Evolutionary conservation across 169 alveolate species (phyloP).

Genomic region (Plasmodium gonderi): DNA sequence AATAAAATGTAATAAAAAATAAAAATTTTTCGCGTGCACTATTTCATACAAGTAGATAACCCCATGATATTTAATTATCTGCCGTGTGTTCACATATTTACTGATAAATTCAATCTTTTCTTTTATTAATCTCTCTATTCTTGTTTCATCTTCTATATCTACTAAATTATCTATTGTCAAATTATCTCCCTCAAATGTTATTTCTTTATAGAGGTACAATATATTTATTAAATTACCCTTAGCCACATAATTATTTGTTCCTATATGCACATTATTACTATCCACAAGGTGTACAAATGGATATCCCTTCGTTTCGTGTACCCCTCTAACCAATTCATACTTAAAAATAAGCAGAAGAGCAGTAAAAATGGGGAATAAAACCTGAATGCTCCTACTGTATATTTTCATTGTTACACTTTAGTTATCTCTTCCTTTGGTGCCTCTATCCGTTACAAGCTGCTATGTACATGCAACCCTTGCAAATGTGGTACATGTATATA

Average conservation of each 20-base stretch:
- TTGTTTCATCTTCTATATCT: conserved; percentile 55
- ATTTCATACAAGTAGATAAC: conserved; percentile 63
- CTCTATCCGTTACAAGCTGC: too few relatives aligned
- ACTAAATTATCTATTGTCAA: conserved; percentile 21
- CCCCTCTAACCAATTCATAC: conserved; percentile 41
- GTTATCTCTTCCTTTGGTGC: background rate
- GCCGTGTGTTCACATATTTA: conserved; percentile 2
- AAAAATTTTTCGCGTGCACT: conserved; percentile 26
- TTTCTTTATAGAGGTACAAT: conserved; percentile 21
- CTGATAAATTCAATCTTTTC: conserved; percentile 26
- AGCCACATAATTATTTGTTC: conserved; percentile 17
- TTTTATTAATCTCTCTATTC: conserved; percentile 21
- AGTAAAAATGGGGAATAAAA: background rate
- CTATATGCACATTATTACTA: conserved; percentile 3
- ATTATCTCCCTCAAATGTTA: background rate
- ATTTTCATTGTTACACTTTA: background rate
- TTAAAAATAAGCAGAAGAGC: conserved; percentile 12
- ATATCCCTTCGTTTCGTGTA: conserved; percentile 51
- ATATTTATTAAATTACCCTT: conserved; percentile 44
- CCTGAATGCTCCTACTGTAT: background rate
- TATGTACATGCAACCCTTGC: too few relatives aligned
- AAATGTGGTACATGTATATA: too few relatives aligned
- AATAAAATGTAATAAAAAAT: conserved; percentile 56
- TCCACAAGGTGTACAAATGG: conserved; percentile 36
- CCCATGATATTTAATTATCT: conserved; percentile 40